Base-by-base conservation (phyloP, 2,329 filamentous ascomycete genomes). In the Bipolaris oryzae region DNA sequence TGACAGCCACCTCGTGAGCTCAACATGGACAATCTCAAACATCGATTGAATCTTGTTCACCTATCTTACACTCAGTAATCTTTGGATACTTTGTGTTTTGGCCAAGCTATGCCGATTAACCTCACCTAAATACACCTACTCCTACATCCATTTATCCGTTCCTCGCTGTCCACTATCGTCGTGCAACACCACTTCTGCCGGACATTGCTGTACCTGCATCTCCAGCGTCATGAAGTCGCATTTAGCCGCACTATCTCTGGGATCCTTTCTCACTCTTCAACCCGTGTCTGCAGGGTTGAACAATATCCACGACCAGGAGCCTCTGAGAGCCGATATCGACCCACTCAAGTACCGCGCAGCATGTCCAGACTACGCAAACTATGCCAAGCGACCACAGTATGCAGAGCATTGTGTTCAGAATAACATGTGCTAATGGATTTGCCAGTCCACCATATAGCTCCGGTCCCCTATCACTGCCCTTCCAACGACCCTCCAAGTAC, bases 381-480 rank as follows among this genome's bases (percentile, higher is more conserved):
- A 89, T 74, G 81, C 88, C 1, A 80, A 78, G 60, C 72, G 81
- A 53, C 77, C 75, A 5, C 89, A 94, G 85, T 87, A 77, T 67
- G 84, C 53, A n/a, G 76, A 47, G 16, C 4, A 34, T 25, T n/a
- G 3, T 31, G 15, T 11, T 20, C 2, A 13, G 10, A 7, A 13
- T n/a, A 7, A 5, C 15, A 13, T 25, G 60, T 20, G 59, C 44
- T 51, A n/a, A 34, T 45, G 15, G 2, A 59, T 61, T 57, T 44
- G 3, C 7, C 28, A 96, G 92, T 74, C 83, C 82, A 18, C 95
- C 95, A 1, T 85, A 89, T 60, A 96, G 91, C 75, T 81, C 87
- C 18, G 95, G 95, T 1, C 89, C 90, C 4, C 82, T 96, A 70
- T 81, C 83, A 50, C 83, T 99, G 1, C 92, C 95, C 0, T 98